Base-by-base conservation (phyloP, 2,329 filamentous ascomycete genomes). In the Arthrobotrys sphaeroides region DNA sequence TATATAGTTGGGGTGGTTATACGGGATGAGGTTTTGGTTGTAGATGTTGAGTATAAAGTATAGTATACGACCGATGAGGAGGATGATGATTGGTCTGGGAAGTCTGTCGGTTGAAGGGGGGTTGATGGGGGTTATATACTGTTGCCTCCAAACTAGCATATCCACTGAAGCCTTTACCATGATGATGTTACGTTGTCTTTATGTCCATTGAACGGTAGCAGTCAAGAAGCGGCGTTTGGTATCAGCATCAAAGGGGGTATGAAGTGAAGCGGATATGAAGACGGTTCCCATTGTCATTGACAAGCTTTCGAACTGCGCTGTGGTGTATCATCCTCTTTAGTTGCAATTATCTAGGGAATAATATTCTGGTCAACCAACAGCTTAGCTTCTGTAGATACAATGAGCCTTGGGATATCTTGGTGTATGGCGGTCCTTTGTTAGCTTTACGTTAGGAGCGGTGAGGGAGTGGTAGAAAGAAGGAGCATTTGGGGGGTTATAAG, bases 361-460 rank as follows among this genome's bases (percentile, higher is more conserved):
- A 13, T 55, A 36, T 24, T 24, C 13, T n/a, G 31, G 18, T 9
- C 9, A 2, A 38, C 22, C 4, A 36, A 3, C 16, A n/a, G 51
- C 28, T 38, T 5, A 33, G 28, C 5, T 33, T 33, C 10, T 33
- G 28, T 33, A 33, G 28, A 33, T 10, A n/a, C n/a, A n/a, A 10
- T 33, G 28, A 33, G 10, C 10, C 5, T 33, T 33, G 28, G 5
- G 5, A 33, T 33, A 33, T 33, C 5, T 33, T 33, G 5, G n/a
- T n/a, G n/a, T n/a, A n/a, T 33, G 18, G 22, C 3, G 24, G 20
- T 45, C 20, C 60, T 64, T 64, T 64, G 60, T 64, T 64, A 20
- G 22, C n/a, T n/a, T n/a, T n/a, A n/a, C n/a, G n/a, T n/a, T n/a
- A n/a, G n/a, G n/a, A n/a, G n/a, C n/a, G n/a, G n/a, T 24, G n/a